A percentile compares a stretch with the other conserved stretches of the same genome.
Evolutionary conservation across 306 rosid genomes (phyloP).

Genomic region (Trichosanthes truncata): DNA sequence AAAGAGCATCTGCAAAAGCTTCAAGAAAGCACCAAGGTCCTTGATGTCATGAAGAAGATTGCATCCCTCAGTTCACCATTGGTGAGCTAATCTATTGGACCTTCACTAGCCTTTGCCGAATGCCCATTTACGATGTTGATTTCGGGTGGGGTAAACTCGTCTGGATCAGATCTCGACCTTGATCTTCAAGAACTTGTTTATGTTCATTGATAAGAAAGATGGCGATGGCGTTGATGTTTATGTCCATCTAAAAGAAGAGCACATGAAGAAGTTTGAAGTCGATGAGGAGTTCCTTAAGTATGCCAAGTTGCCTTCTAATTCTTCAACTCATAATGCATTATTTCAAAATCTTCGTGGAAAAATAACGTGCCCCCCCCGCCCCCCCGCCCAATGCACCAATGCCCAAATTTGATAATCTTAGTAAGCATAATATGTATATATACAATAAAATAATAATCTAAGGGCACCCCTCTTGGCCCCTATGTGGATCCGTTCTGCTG

Average conservation of each 20-base stretch:
- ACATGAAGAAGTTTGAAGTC: slow-evolving; percentile 25
- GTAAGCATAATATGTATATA: too few relatives aligned
- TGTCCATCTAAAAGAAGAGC: slow-evolving; percentile 28
- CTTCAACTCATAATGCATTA: background rate
- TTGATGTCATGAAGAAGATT: slow-evolving; percentile 14
- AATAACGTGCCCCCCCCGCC: too few relatives aligned
- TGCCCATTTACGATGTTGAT: slow-evolving; percentile 42
- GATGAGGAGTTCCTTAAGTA: background rate
- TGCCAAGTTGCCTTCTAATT: background rate
- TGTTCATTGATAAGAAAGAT: slow-evolving; percentile 26
- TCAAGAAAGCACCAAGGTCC: slow-evolving; percentile 5
- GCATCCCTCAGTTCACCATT: slow-evolving; percentile 2
- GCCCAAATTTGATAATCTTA: too few relatives aligned
- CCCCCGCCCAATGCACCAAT: too few relatives aligned
- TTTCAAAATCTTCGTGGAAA: too few relatives aligned
- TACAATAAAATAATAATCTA: too few relatives aligned
- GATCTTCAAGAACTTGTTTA: slow-evolving; percentile 29
- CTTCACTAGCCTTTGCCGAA: slow-evolving; percentile 38
- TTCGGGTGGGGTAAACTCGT: slow-evolving; percentile 52
- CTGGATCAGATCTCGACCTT: slow-evolving; percentile 33
- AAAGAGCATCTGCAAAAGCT: slow-evolving; percentile 14
- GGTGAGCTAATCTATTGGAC: slow-evolving; percentile 21
- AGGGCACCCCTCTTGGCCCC: too few relatives aligned
- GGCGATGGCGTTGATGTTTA: slow-evolving; percentile 37
- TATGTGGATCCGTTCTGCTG: too few relatives aligned